Evolutionary conservation across 1,284 basidiomycete genomes (phyloP), one percentile per base, ranked within the genome.

Genomic region (Apiotrichum veenhuisii): DNA sequence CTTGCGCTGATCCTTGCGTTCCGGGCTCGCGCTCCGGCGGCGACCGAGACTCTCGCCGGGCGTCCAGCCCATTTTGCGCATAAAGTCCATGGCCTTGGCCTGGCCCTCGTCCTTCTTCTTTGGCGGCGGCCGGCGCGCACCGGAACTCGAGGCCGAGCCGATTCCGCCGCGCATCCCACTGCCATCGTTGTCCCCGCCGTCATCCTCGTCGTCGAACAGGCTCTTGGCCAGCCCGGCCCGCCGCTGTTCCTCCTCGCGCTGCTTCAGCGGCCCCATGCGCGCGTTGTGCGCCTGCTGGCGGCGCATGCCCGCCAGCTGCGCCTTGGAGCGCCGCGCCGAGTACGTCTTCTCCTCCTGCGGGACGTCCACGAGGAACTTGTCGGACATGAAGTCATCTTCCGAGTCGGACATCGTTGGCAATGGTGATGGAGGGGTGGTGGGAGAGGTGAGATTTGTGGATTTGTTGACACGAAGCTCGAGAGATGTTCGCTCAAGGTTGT

Each of bases 21-120:
- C 64, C 3, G 57, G 64, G 44, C 30, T 44, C 40, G 54, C 63
- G 46, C 61, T 64, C 53, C 52, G 52, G 37, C 48, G 51, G 48
- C 65, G 68, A 2, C 76, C 76, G 20, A 77, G 56, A 5, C 71
- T 69, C 63, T 76, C 70, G 14, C 76, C 76, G 2, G 67, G 61
- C 54, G 70, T 76, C 76, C 76, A 77, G n/a, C 76, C 76, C 76
- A 77, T 77, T 66, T 73, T 74, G 66, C 67, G 67, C 76, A 77
- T 77, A 64, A 75, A 69, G 47, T 63, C 67, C 65, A 76, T 64
- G 5, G 74, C 74, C 62, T 74, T 74, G 23, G 54, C 61, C 27
- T 67, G 66, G 1, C 68, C 69, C 22, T 22, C 55, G 37, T 37
- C 26, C 18, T 20, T 38, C 22, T 50, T 47, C 25, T 26, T 2